Percentiles rank a stretch among this genome's conserved stretches.
These are phyloP conservation scores for Collybia nuda DNA, from an alignment of 768 basidiomycete genomes.

Conservation along the genomic window DNA sequence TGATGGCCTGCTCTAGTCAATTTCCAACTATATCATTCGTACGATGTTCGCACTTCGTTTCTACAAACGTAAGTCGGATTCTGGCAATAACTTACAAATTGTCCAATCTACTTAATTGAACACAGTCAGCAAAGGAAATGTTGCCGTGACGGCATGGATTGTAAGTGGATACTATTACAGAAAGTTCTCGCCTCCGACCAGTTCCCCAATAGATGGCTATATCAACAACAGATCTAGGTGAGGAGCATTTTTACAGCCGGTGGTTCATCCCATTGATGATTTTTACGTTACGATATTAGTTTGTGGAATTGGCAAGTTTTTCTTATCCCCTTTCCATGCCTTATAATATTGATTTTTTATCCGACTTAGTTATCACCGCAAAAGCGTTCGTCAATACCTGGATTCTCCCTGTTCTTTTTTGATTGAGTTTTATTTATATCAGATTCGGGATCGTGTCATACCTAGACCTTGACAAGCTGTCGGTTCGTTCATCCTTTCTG, in stretches of 20 bases:
- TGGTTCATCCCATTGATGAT: not conserved
- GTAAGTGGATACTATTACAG: conserved; percentile 31
- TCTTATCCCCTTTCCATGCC: too few species aligned
- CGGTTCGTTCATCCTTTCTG: conserved; percentile 26
- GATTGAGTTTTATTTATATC: not conserved
- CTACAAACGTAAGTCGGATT: conserved; percentile 41
- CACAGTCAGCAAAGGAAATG: conserved; percentile 47
- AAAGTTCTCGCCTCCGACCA: not conserved
- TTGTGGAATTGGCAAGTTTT: conserved; percentile 34
- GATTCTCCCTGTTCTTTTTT: not conserved
- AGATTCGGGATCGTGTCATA: conserved; percentile 41
- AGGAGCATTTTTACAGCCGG: conserved; percentile 8
- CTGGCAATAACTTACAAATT: not conserved
- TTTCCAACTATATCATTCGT: conserved; percentile 49
- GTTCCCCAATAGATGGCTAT: conserved; percentile 23
- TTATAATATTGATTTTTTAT: not conserved
- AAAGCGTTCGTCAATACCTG: conserved; percentile 41
- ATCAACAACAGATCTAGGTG: conserved; percentile 49
- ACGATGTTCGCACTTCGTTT: conserved; percentile 52
- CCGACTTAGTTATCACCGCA: conserved; percentile 44
- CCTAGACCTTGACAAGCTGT: conserved; percentile 32
- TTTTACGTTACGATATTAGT: conserved; percentile 19
- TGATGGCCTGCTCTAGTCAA: conserved; percentile 29
- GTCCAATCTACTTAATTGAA: not conserved
- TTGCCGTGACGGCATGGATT: conserved; percentile 40